Percentiles rank a stretch among this genome's conserved stretches.
These are phyloP conservation scores for Hymenotorrendiella dingleyae DNA, from an alignment of 2,329 filamentous ascomycete species.

Conservation along the genomic window DNA sequence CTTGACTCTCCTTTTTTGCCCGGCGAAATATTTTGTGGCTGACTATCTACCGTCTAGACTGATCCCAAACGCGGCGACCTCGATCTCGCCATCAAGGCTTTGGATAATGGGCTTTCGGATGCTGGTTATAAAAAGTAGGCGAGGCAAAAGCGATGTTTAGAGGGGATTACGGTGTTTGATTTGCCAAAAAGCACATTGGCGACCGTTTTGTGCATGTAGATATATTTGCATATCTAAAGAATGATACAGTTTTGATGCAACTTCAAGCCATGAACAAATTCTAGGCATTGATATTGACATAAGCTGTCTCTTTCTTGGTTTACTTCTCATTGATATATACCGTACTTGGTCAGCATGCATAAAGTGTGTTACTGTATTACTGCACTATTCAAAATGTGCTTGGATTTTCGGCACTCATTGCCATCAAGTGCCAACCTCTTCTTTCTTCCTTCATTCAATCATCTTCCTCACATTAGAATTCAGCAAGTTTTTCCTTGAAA, in stretches of 20 bases:
- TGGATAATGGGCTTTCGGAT: slow-evolving; percentile 70
- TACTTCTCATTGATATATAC: too few species aligned
- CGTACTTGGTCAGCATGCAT: too few species aligned
- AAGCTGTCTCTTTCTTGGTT: too few species aligned
- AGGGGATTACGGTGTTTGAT: background rate
- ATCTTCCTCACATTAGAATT: background rate
- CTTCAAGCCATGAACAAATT: slow-evolving; percentile 3
- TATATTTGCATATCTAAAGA: slow-evolving; percentile 9
- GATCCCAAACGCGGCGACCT: slow-evolving; percentile 76
- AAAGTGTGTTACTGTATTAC: too few species aligned
- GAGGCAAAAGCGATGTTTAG: background rate
- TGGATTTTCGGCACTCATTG: too few species aligned
- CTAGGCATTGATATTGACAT: too few species aligned
- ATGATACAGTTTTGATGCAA: slow-evolving; percentile 14
- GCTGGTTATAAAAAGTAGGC: slow-evolving; percentile 53
- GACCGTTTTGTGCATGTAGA: background rate
- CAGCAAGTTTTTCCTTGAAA: too few species aligned
- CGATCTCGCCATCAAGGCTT: slow-evolving; percentile 72
- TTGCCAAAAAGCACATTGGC: background rate
- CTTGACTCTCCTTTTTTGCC: background rate
- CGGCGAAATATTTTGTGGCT: slow-evolving; percentile 7
- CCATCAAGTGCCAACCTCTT: background rate
- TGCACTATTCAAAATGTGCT: too few species aligned
- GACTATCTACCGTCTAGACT: slow-evolving; percentile 47
- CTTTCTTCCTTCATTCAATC: background rate